These are phyloP conservation scores for Fusarium clavum DNA, from an alignment of 2,329 filamentous ascomycete species.

Conservation along the genomic window DNA sequence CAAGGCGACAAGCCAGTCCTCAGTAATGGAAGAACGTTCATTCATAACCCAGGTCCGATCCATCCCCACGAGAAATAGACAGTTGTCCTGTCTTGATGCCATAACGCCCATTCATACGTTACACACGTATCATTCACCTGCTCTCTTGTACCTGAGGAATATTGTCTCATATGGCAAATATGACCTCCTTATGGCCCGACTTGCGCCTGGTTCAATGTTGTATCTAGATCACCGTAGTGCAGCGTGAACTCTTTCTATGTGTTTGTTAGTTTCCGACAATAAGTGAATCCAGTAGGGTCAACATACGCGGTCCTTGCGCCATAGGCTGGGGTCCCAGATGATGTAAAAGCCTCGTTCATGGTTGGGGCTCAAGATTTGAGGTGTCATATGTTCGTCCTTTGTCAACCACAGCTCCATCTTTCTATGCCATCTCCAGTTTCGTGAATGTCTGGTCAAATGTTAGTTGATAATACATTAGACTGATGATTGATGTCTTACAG, in stretches of 20 bases:
- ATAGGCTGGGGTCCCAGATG: slow-evolving; percentile 71
- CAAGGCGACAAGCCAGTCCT: slow-evolving; percentile 45
- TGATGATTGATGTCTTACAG: slow-evolving; percentile 59
- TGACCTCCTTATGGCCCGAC: slow-evolving; percentile 42
- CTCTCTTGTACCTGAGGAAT: slow-evolving; percentile 24
- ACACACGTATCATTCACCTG: slow-evolving; percentile 36
- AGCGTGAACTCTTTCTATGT: slow-evolving; percentile 69
- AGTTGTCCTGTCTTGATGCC: slow-evolving; percentile 47
- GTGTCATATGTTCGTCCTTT: slow-evolving; percentile 74
- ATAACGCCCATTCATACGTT: slow-evolving; percentile 49
- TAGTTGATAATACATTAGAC: neutral
- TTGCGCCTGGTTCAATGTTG: slow-evolving; percentile 53
- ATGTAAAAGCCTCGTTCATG: slow-evolving; percentile 75
- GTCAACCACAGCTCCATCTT: slow-evolving; percentile 74
- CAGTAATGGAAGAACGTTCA: slow-evolving; percentile 47
- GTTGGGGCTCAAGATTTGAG: slow-evolving; percentile 67
- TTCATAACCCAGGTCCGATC: slow-evolving; percentile 48
- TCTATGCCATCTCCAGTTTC: slow-evolving; percentile 78
- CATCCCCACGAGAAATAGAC: slow-evolving; percentile 47
- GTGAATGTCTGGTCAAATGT: slow-evolving; percentile 62
- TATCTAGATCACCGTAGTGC: slow-evolving; percentile 72
- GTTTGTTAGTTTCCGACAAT: slow-evolving; percentile 8
- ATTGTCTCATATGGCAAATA: slow-evolving; percentile 18
- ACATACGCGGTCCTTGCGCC: slow-evolving; percentile 73
- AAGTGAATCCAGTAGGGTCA: slow-evolving; percentile 23